Evolutionary conservation across 2,329 filamentous ascomycete species (phyloP), one percentile per base, ranked within the genome.

Genomic region (Podosphaera xanthii): DNA sequence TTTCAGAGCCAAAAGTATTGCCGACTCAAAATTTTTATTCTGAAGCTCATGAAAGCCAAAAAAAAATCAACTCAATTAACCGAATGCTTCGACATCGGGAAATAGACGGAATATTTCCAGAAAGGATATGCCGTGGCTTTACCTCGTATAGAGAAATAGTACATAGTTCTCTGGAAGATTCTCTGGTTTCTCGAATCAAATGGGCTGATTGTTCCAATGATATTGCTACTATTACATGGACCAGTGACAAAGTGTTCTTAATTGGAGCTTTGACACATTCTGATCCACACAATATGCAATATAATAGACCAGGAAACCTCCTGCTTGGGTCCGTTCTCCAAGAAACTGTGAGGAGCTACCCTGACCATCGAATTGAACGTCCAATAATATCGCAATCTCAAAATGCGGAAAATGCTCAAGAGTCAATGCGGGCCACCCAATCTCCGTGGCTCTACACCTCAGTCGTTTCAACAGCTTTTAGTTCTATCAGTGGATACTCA

Each of bases 401-500:
- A 10, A 74, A 74, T 58, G 75, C 75, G 0, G 77, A 79, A 22
- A 83, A 82, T 63, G 72, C 78, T 0, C 73, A 74, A 2, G 70
- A 74, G 1, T 76, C 77, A 0, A 81, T 82, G 79, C 72, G 75
- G 1, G 72, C 74, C 61, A 79, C 75, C 46, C 79, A 82, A 61
- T 77, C 80, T 56, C 77, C 77, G 0, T 84, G 80, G 80, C 70
- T 83, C 0, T 84, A 81, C 63, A 77, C 78, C 0, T 82, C 81
- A 0, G 80, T 84, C 0, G 80, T 82, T 0, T 77, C 78, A 4
- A 81, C 79, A 0, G 78, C 81, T 58, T 79, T 78, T 62, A 76
- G 78, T 60, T 64, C 69, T 1, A 59, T 63, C 0, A 71, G 71
- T 35, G 69, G 72, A 1, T 68, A 76, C 4, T 75, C 74, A 0